phyloP scores from a whole-genome alignment of 306 rosid species.

The Rubus idaeus region DNA sequence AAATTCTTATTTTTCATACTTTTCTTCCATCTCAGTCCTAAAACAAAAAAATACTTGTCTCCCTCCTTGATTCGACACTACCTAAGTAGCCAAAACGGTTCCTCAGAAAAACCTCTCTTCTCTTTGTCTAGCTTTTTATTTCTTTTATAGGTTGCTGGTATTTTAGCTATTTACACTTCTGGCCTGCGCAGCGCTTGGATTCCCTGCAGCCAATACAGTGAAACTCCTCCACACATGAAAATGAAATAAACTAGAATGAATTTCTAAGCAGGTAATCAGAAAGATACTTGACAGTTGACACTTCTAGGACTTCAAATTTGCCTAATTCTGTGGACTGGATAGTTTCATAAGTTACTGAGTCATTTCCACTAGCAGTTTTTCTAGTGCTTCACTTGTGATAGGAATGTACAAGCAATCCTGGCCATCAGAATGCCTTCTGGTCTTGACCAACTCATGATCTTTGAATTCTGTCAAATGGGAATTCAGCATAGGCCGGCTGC shows the following conservation, averaged over 20 bases:
- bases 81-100: neutral
- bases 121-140: neutral
- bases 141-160: too few relatives aligned
- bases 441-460: constrained; percentile 91
- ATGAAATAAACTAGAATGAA: neutral
- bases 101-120: neutral
- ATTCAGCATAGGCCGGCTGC: constrained; percentile 77
- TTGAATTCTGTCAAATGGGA: constrained; percentile 89
- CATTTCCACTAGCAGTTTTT: constrained; percentile 59
- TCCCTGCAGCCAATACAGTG: neutral
- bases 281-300: neutral
- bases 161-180: neutral
- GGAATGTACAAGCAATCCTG: constrained; percentile 77
- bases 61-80: neutral
- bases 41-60: too few relatives aligned
- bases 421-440: constrained; percentile 78
- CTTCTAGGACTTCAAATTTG: neutral
- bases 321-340: neutral
- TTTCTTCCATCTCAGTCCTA: neutral
- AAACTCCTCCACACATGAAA: neutral
- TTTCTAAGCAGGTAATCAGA: neutral
- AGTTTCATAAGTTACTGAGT: constrained; percentile 13
- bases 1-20: neutral
- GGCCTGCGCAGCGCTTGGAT: neutral
- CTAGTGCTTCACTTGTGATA: constrained; percentile 71